A percentile compares a stretch with the other conserved stretches of the same genome.
Conservation (phyloP, 768 basidiomycete genomes). For the Termitomyces sp. region DNA sequence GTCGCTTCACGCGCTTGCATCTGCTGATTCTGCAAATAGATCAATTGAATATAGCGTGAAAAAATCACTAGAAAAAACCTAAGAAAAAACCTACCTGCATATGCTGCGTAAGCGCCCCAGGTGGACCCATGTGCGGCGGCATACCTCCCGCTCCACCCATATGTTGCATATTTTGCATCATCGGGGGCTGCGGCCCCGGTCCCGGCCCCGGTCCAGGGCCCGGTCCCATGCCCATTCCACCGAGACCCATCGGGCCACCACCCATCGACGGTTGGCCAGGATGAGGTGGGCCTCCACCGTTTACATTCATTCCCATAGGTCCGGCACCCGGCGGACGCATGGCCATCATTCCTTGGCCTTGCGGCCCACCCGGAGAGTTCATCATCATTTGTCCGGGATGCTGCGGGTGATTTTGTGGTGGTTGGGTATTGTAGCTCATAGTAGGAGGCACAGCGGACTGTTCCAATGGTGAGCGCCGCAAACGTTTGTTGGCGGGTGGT, state of each 20-base stretch:
- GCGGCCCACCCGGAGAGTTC: constrained; percentile 29
- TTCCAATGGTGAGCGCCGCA: constrained; percentile 46
- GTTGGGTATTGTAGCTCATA: constrained; percentile 20
- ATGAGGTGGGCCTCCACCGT: constrained; percentile 15
- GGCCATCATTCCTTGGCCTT: constrained; percentile 36
- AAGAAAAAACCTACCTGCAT: constrained; percentile 25
- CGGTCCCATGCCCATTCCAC: constrained; percentile 16
- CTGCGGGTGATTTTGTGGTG: constrained; percentile 23
- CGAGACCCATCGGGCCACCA: constrained; percentile 18
- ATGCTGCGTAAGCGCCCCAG: constrained; percentile 32
- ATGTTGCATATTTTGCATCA: constrained; percentile 14
- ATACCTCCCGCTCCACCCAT: constrained; percentile 23
- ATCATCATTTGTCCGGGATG: constrained; percentile 28
- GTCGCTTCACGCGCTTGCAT: constrained; percentile 12
- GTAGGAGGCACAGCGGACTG: constrained; percentile 31
- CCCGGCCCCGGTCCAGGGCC: neutral
- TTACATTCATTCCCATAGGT: constrained; percentile 27
- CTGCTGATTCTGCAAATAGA: constrained; percentile 15
- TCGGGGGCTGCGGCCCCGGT: constrained; percentile 14
- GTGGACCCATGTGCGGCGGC: constrained; percentile 32
- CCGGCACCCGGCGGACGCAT: constrained; percentile 20
- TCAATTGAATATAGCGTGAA: neutral
- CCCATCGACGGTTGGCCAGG: constrained; percentile 23
- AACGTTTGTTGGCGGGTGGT: constrained; percentile 52
- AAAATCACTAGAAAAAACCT: neutral